phyloP scores from a whole-genome alignment of 345 rosid species.

The Pugionium dolabratum region DNA sequence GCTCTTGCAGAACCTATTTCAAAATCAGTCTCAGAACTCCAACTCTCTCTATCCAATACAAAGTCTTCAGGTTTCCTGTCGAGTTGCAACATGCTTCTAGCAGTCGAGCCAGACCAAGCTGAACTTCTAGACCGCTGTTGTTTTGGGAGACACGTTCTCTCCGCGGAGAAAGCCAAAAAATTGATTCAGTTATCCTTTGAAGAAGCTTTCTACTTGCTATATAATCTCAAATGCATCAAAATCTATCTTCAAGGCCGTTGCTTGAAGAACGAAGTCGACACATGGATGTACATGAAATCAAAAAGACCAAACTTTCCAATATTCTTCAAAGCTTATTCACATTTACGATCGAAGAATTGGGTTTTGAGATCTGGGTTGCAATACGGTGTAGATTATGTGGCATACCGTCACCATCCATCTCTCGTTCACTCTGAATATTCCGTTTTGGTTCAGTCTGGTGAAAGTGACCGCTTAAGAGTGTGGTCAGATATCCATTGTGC shows the following conservation, averaged over 20 bases:
- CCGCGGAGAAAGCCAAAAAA: conserved; percentile 63
- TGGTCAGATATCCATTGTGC: conserved; percentile 77
- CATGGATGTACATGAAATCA: conserved; percentile 57
- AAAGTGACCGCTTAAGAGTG: conserved; percentile 49
- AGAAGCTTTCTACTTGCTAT: conserved; percentile 72
- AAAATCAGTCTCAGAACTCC: conserved; percentile 52
- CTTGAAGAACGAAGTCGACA: conserved; percentile 42
- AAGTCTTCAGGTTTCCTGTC: conserved; percentile 51
- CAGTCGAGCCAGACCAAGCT: conserved; percentile 49
- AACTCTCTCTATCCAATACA: conserved; percentile 50
- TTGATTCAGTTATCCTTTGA: conserved; percentile 74
- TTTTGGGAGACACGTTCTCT: conserved; percentile 60
- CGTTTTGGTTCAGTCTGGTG: conserved; percentile 50
- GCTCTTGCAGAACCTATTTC: conserved; percentile 82
- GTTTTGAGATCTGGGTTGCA: conserved; percentile 68
- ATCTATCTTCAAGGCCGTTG: conserved; percentile 42
- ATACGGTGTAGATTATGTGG: conserved; percentile 81
- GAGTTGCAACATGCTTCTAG: conserved; percentile 57
- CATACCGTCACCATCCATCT: conserved; percentile 79
- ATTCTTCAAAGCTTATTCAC: conserved; percentile 70
- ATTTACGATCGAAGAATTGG: conserved; percentile 73
- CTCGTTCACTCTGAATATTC: conserved; percentile 86
- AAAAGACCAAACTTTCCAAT: conserved; percentile 55
- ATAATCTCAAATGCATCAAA: conserved; percentile 64
- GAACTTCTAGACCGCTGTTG: conserved; percentile 69